A percentile compares a stretch with the other conserved stretches of the same genome.
These are phyloP conservation scores for Ophiognomonia clavigignenti-juglandacearum DNA, from an alignment of 2,329 filamentous ascomycete species.

Conservation along the genomic window DNA sequence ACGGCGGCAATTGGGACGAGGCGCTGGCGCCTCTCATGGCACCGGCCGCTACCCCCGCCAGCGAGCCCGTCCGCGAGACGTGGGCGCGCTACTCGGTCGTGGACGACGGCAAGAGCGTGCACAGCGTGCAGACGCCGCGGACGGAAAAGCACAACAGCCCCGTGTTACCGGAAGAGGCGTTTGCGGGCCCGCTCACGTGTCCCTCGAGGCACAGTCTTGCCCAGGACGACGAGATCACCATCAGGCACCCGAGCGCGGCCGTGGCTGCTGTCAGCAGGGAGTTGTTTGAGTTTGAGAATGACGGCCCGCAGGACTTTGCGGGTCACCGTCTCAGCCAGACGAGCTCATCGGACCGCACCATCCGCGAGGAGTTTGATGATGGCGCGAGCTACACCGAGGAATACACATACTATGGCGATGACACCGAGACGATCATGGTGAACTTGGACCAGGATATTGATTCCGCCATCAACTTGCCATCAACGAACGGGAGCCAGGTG, in stretches of 20 bases:
- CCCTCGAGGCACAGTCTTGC: constrained; percentile 3
- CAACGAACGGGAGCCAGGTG: constrained; percentile 17
- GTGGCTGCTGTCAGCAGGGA: constrained; percentile 49
- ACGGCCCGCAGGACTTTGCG: constrained; percentile 26
- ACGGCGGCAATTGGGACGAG: constrained; percentile 72
- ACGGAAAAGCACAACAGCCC: neutral
- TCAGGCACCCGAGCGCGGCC: constrained; percentile 32
- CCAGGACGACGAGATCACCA: constrained; percentile 15
- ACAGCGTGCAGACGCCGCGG: constrained; percentile 20
- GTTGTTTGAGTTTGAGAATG: constrained; percentile 37
- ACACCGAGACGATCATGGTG: constrained; percentile 10
- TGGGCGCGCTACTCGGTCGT: constrained; percentile 38
- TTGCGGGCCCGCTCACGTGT: neutral
- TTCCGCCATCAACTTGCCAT: constrained; percentile 16
- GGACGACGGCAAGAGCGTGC: constrained; percentile 12
- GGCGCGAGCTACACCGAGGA: neutral
- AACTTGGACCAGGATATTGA: constrained; percentile 25
- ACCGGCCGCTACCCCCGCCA: constrained; percentile 20
- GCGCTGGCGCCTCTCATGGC: constrained; percentile 68
- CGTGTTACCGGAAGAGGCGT: neutral
- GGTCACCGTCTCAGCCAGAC: constrained; percentile 9
- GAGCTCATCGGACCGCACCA: constrained; percentile 1
- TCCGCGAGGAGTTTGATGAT: constrained; percentile 3
- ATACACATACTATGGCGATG: constrained; percentile 8
- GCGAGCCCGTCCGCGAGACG: constrained; percentile 22